phyloP scores from a whole-genome alignment of 1,284 basidiomycete genomes.

The Tylopilus sp. region DNA sequence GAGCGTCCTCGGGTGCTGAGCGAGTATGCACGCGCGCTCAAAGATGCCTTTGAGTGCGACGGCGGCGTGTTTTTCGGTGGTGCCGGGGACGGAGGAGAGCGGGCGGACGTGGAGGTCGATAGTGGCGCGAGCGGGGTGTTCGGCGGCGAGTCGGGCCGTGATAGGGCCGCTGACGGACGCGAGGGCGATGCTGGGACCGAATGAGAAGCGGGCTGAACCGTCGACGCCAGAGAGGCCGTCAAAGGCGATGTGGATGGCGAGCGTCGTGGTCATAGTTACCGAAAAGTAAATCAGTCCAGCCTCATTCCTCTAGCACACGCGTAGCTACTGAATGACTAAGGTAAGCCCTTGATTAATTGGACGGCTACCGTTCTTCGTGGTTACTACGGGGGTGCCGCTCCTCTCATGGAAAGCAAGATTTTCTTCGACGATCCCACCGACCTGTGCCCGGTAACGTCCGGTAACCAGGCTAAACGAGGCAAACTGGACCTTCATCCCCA shows the following conservation, averaged over 20 bases:
- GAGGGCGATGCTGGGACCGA: constrained; percentile 43
- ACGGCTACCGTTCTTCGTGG: no score
- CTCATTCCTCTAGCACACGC: no score
- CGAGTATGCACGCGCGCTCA: constrained; percentile 57
- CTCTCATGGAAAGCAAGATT: no score
- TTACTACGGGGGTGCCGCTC: no score
- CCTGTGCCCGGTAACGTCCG: no score
- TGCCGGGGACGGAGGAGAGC: constrained; percentile 59
- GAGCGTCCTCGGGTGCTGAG: constrained; percentile 61
- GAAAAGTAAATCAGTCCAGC: not conserved
- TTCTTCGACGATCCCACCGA: no score
- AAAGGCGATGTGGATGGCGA: constrained; percentile 24
- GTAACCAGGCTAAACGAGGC: not conserved
- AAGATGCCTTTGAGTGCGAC: constrained; percentile 51
- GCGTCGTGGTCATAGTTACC: not conserved
- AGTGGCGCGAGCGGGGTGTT: constrained; percentile 66
- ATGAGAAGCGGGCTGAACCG: constrained; percentile 33
- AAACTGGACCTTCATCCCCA: not conserved
- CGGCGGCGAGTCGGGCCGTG: constrained; percentile 59
- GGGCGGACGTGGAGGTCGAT: constrained; percentile 71
- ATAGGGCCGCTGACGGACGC: constrained; percentile 76
- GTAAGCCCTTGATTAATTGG: no score
- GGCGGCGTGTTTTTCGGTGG: constrained; percentile 58
- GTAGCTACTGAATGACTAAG: no score
- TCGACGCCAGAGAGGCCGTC: constrained; percentile 32